Evolutionary conservation across 768 basidiomycete species (phyloP), one percentile per base, ranked within the genome.

Genomic region (Boletus speciosus): DNA sequence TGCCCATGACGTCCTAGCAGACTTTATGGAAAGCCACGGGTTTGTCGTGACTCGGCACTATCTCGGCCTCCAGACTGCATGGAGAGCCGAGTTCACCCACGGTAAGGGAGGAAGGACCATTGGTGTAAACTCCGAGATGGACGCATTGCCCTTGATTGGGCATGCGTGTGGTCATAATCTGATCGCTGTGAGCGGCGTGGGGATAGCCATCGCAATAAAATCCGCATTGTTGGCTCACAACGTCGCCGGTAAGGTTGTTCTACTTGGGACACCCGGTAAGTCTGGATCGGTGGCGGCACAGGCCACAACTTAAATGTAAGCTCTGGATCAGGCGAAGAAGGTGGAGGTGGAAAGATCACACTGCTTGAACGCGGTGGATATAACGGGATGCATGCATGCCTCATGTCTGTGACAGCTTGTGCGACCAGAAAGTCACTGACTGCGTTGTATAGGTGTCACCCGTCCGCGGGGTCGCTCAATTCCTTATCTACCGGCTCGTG

Each of bases 161-260:
- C 81, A 83, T 66, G 88, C 81, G 0, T 92, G 90, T 64, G 90
- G 90, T 1, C 90, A 93, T 69, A 91, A 92, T 68, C 76, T 93
- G 57, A 91, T 91, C 60, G 90, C 90, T 43, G 80, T 85, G 61
- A 81, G 83, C 58, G 90, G 89, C 38, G 82, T 88, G 34, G 90
- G 85, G 36, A 74, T 85, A 41, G 88, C 89, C 31, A 69, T 93
- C 51, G 86, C 86, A 34, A 77, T 91, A 49, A 86, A 85, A 66
- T 77, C 82, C 48, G 88, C 85, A 27, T 66, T 92, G 56, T 73
- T 83, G 69, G 74, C 78, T 49, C 81, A 84, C 66, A 72, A 81
- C 61, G 74, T 86, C 41, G 61, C 82, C 31, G 90, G 88, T 7
- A 90, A 78, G 51, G 72, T 93, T 36, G 73, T 92, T 52, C 76